Conservation (phyloP, 352 stramenopile genomes). For the Phytophthora hybrid region DNA sequence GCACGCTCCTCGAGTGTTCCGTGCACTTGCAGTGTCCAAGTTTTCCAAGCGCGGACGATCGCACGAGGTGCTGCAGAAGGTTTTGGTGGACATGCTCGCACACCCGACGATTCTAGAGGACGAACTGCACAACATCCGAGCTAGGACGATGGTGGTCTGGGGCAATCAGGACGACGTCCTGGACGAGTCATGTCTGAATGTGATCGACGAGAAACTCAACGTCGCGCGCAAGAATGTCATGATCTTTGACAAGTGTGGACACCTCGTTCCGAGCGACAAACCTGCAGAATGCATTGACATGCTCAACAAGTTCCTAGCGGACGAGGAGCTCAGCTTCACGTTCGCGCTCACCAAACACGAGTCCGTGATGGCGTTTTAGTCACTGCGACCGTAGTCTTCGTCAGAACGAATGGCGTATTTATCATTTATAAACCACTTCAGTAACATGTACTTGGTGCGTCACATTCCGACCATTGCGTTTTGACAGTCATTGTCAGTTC, state of each 20-base stretch:
- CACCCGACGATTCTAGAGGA: conserved; percentile 71
- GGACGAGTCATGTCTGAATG: conserved; percentile 66
- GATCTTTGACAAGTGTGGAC: conserved; percentile 66
- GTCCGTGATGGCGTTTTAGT: conserved; percentile 35
- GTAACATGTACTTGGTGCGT: conserved; percentile 14
- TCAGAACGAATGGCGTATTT: conserved; percentile 36
- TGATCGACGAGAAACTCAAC: conserved; percentile 60
- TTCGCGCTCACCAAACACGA: conserved; percentile 34
- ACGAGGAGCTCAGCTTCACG: conserved; percentile 43
- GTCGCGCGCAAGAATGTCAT: conserved; percentile 52
- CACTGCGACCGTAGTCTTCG: not conserved
- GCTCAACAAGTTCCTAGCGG: conserved; percentile 67
- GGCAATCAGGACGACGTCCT: conserved; percentile 72
- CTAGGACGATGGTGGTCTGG: conserved; percentile 71
- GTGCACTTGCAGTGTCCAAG: conserved; percentile 35
- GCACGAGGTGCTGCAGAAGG: conserved; percentile 58
- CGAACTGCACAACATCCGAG: conserved; percentile 56
- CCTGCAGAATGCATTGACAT: conserved; percentile 56
- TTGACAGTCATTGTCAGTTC: not conserved
- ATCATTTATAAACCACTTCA: conserved; percentile 41
- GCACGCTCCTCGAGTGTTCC: conserved; percentile 43
- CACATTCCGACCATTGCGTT: not conserved
- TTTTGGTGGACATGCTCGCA: conserved; percentile 62
- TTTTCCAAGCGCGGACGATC: conserved; percentile 38
- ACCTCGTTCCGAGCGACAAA: conserved; percentile 69